Conservation (phyloP, 768 basidiomycete species). For the Candolleomyces eurysporus region DNA sequence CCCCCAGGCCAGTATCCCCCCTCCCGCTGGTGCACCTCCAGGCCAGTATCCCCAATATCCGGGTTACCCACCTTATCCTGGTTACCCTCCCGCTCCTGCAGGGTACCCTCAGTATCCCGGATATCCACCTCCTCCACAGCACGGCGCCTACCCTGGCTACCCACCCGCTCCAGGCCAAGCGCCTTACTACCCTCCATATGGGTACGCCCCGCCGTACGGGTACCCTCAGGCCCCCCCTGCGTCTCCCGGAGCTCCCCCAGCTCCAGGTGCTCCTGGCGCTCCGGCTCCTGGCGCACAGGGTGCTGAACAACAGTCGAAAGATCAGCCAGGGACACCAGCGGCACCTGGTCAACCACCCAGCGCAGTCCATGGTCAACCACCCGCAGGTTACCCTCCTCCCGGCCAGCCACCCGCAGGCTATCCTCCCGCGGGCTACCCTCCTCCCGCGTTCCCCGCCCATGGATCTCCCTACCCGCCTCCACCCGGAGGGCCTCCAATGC, state of each 20-base stretch:
- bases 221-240: neutral
- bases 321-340: no score
- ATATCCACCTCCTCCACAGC: neutral
- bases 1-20: neutral
- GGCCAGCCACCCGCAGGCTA: neutral
- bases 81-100: neutral
- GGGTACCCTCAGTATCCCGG: neutral
- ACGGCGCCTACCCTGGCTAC: neutral
- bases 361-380: no score
- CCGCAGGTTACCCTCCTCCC: no score
- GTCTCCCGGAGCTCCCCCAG: neutral
- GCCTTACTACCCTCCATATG: neutral
- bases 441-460: neutral
- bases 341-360: no score
- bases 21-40: neutral
- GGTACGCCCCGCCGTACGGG: neutral
- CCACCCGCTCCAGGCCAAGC: neutral
- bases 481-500: neutral
- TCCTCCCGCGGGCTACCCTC: neutral
- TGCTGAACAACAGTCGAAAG: no score
- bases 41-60: neutral
- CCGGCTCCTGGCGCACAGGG: neutral
- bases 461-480: neutral
- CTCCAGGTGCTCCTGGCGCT: neutral
- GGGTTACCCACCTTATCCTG: neutral